Percentiles rank a stretch among this genome's conserved stretches.
These are phyloP conservation scores for Cryptococcus hybrid DNA, from an alignment of 1,284 basidiomycete species.

Conservation along the genomic window DNA sequence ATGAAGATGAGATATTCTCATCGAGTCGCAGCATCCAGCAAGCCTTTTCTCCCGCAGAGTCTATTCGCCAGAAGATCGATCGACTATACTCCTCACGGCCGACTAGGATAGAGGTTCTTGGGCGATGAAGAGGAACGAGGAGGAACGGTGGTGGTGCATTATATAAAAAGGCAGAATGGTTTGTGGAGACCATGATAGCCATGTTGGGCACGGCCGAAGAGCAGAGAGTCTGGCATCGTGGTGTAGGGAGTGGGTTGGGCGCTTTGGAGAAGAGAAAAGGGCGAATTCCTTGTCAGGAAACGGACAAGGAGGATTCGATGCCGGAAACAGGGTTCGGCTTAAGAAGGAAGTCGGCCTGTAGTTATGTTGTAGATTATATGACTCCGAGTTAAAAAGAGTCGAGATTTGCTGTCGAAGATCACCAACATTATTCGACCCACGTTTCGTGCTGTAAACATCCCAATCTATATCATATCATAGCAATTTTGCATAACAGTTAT, in stretches of 20 bases:
- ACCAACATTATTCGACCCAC: no score
- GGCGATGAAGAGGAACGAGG: slow-evolving; percentile 59
- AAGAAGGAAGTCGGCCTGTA: slow-evolving; percentile 17
- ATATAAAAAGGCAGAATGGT: slow-evolving; percentile 97
- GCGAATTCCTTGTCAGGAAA: slow-evolving; percentile 2
- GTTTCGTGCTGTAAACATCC: no score
- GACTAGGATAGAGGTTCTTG: slow-evolving; percentile 60
- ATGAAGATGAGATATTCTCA: not conserved
- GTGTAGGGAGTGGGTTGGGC: slow-evolving; percentile 17
- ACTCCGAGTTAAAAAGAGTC: no score
- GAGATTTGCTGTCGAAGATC: no score
- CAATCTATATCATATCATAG: no score
- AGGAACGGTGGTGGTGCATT: slow-evolving; percentile 94
- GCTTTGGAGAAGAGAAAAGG: slow-evolving; percentile 21
- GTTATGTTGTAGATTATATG: not conserved
- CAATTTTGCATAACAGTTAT: no score
- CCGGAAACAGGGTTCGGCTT: slow-evolving; percentile 5
- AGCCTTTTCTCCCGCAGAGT: slow-evolving; percentile 4
- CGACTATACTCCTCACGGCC: slow-evolving; percentile 30
- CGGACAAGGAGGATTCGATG: slow-evolving; percentile 4
- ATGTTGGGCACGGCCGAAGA: slow-evolving; percentile 71
- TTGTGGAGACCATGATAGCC: slow-evolving; percentile 85
- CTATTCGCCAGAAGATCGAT: slow-evolving; percentile 55
- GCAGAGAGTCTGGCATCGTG: slow-evolving; percentile 19
- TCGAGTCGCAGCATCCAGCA: slow-evolving; percentile 1